Conservation (phyloP, 768 basidiomycete genomes). For the Termitomyces heimii region DNA sequence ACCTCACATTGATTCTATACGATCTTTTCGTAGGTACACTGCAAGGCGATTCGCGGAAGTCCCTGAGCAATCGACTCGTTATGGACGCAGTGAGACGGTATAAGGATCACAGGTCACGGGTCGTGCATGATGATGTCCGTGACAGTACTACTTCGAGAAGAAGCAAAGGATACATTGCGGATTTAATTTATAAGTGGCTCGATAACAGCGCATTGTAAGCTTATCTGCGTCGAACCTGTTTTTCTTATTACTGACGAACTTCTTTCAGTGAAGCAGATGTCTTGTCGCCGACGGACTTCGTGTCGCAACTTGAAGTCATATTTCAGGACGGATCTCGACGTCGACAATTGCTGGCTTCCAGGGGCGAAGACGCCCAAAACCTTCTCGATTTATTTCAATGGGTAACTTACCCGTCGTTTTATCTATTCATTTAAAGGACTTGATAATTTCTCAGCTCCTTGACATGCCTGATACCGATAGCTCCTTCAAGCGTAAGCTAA, state of each 20-base stretch:
- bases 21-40: background rate
- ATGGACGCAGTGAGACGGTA: background rate
- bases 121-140: background rate
- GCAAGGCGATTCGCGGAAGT: background rate
- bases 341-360: background rate
- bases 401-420: background rate
- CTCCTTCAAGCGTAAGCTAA: background rate
- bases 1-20: background rate
- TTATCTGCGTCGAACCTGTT: too few species aligned
- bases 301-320: background rate
- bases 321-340: background rate
- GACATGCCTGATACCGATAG: background rate
- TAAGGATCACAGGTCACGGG: background rate
- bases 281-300: background rate
- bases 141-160: background rate
- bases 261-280: background rate
- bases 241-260: background rate
- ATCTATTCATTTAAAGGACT: background rate
- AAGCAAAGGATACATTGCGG: background rate
- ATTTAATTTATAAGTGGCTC: background rate
- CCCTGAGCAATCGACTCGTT: background rate
- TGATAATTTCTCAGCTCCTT: background rate
- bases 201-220: background rate
- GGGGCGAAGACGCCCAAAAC: background rate
- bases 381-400: conserved; percentile 5